Evolutionary conservation across 2,329 filamentous ascomycete species (phyloP).

Genomic region (Stromatinia cepivora): DNA sequence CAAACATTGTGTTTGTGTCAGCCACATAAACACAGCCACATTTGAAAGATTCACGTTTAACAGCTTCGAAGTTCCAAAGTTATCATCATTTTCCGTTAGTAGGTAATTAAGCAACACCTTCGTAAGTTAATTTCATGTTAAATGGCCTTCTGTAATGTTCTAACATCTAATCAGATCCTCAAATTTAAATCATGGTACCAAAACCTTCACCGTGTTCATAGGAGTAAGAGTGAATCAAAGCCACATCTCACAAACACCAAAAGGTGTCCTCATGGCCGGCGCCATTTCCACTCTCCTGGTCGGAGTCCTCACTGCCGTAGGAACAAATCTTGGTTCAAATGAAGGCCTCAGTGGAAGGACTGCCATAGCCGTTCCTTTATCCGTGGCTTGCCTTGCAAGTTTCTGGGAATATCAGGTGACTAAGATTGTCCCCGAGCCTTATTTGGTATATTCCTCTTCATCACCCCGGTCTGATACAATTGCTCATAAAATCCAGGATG

Average conservation of each 20-base stretch:
- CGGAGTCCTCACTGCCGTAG: neutral
- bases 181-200: neutral
- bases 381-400: constrained; percentile 15
- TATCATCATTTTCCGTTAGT: neutral
- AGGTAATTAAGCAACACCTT: neutral
- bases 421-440: constrained; percentile 36
- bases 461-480: neutral
- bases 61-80: neutral
- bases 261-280: constrained; percentile 39
- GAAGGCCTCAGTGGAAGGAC: neutral
- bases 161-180: neutral
- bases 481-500: constrained; percentile 58
- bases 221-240: neutral
- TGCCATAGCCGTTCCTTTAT: neutral
- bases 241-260: neutral
- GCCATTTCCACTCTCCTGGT: constrained; percentile 30
- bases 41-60: neutral
- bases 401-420: constrained; percentile 38
- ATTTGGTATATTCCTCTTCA: constrained; percentile 31
- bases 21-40: constrained; percentile 10
- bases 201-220: neutral
- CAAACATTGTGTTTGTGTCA: neutral
- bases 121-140: neutral
- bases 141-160: neutral
- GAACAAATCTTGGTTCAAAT: neutral